Evolutionary conservation across 73 alveolate species (phyloP).

Genomic region (Blepharisma stoltei): DNA sequence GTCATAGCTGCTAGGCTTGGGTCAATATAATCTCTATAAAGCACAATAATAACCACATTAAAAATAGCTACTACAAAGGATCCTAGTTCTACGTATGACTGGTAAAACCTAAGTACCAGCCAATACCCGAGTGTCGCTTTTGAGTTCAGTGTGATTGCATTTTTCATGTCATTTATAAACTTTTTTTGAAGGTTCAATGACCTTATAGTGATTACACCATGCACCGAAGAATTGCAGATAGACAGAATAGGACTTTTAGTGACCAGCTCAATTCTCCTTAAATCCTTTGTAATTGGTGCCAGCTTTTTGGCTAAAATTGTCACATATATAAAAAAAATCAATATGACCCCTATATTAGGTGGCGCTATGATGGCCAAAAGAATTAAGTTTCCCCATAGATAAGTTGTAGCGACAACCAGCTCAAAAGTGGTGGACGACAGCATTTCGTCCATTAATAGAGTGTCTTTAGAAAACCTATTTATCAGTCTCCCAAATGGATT

Average conservation of each 20-base stretch:
- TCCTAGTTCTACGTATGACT: background rate
- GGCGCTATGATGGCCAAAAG: background rate
- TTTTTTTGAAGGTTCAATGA: conserved; percentile 2
- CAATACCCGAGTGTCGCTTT: background rate
- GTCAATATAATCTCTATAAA: background rate
- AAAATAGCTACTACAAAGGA: background rate
- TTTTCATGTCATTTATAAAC: background rate
- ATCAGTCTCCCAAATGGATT: conserved; percentile 45
- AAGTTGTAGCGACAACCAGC: background rate
- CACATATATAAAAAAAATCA: background rate
- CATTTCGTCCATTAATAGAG: background rate
- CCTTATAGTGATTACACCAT: conserved; percentile 28
- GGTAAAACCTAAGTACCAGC: background rate
- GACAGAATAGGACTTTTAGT: conserved; percentile 32
- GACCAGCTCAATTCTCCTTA: conserved; percentile 14
- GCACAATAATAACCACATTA: background rate
- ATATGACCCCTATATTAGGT: background rate
- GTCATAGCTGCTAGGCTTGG: conserved; percentile 22
- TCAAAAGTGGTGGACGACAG: background rate
- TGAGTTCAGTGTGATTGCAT: background rate
- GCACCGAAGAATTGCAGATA: background rate
- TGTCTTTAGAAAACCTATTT: conserved; percentile 48
- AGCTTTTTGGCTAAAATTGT: background rate
- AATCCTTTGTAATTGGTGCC: background rate
- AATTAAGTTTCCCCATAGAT: background rate